These are phyloP conservation scores for Leishmania gerbilli DNA, from an alignment of 208 protist genomes.

Conservation along the genomic window DNA sequence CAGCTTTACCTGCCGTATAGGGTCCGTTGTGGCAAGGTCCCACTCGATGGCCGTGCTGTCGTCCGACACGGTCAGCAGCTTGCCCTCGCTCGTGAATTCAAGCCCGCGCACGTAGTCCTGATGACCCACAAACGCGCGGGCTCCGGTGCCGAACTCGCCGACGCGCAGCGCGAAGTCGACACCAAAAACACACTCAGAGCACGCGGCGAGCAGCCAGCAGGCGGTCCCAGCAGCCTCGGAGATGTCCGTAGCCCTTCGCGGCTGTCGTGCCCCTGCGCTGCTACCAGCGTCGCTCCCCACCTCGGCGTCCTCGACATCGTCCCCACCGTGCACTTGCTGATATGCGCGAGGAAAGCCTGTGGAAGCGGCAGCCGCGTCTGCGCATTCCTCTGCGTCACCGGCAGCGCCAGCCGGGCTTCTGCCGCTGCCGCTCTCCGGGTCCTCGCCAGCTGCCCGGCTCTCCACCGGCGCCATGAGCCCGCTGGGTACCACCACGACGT, in stretches of 20 bases:
- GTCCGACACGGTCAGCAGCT: conserved; percentile 80
- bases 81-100: conserved; percentile 56
- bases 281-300: background rate
- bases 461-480: conserved; percentile 24
- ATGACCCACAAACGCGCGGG: conserved; percentile 61
- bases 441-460: background rate
- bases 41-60: conserved; percentile 85
- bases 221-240: conserved; percentile 24
- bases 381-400: background rate
- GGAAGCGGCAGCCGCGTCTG: conserved; percentile 5
- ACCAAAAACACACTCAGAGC: conserved; percentile 79
- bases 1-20: conserved; percentile 71
- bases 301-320: conserved; percentile 5
- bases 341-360: background rate
- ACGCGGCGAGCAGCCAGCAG: conserved; percentile 78
- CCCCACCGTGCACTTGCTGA: background rate
- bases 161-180: conserved; percentile 47
- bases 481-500: conserved; percentile 59
- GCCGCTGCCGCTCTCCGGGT: conserved; percentile 1
- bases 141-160: conserved; percentile 51
- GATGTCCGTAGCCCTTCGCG: background rate
- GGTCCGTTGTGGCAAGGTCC: conserved; percentile 38
- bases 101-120: conserved; percentile 85
- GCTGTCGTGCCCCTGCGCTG: conserved; percentile 6
- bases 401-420: conserved; percentile 8